A percentile compares a stretch with the other conserved stretches of the same genome.
phyloP scores from a whole-genome alignment of 2,329 filamentous ascomycete species.

The Cladosporium oxysporum region DNA sequence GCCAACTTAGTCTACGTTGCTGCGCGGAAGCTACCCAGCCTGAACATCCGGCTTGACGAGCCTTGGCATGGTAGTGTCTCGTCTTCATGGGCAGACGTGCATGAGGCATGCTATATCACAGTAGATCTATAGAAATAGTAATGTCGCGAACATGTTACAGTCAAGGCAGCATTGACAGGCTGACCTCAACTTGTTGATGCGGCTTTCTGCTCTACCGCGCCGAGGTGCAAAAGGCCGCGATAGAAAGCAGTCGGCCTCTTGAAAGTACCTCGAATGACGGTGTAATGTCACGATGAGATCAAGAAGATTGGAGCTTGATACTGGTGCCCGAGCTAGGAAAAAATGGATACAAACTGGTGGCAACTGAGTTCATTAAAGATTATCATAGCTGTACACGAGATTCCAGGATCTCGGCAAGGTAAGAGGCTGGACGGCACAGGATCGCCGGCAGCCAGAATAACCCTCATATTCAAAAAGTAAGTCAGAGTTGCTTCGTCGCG shows the following conservation, averaged over 20 bases:
- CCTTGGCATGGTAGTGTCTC: not conserved
- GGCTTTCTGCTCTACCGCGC: conserved; percentile 32
- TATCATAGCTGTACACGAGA: conserved; percentile 8
- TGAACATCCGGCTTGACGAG: not conserved
- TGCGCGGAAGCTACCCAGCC: conserved; percentile 2
- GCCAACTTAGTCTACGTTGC: not conserved
- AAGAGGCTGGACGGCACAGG: conserved; percentile 10
- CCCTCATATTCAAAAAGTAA: conserved; percentile 15
- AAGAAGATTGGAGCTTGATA: not conserved
- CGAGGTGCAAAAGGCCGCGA: conserved; percentile 29
- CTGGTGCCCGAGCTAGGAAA: not conserved
- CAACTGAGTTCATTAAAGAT: conserved; percentile 8
- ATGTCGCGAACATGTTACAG: conserved; percentile 33
- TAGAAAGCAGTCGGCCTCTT: conserved; percentile 26
- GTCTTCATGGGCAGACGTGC: not conserved
- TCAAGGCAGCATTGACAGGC: conserved; percentile 30
- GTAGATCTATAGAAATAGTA: not conserved
- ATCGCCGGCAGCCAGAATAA: conserved; percentile 12
- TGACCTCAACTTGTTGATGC: conserved; percentile 37
- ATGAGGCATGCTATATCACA: not conserved
- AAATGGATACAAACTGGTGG: not conserved
- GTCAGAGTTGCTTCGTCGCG: conserved; percentile 98
- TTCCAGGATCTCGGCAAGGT: not conserved
- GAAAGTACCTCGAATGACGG: conserved; percentile 22
- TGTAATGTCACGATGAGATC: not conserved